Conservation (phyloP, 805 yeast genomes). For the Ogataea nitratoaversa region DNA sequence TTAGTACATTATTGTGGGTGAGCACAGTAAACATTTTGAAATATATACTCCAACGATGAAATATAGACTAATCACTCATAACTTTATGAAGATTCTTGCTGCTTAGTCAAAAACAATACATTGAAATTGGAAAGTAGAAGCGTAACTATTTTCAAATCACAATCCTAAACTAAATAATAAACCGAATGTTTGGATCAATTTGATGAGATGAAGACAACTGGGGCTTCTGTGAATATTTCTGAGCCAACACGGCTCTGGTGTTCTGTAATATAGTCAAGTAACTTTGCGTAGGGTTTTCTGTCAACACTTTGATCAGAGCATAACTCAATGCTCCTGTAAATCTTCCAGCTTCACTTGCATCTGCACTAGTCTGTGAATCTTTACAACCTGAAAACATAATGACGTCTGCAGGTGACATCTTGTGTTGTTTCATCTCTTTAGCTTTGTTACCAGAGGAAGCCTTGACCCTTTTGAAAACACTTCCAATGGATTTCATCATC, state of each 20-base stretch:
- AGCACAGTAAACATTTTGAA: too few species aligned
- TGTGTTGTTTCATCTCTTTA: conserved; percentile 47
- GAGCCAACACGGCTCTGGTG: conserved; percentile 58
- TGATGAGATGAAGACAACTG: conserved; percentile 81
- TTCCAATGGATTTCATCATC: conserved; percentile 38
- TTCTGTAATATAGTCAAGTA: conserved; percentile 66
- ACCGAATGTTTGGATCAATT: conserved; percentile 50
- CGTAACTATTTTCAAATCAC: too few species aligned
- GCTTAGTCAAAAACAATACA: too few species aligned
- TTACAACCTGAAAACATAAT: conserved; percentile 77
- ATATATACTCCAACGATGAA: too few species aligned
- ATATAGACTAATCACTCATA: too few species aligned
- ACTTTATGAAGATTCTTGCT: too few species aligned
- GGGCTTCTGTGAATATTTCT: conserved; percentile 76
- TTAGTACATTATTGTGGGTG: too few species aligned
- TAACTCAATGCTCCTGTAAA: conserved; percentile 85
- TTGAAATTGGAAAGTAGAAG: too few species aligned
- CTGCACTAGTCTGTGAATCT: conserved; percentile 82
- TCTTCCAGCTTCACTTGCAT: conserved; percentile 65
- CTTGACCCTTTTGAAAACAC: conserved; percentile 28
- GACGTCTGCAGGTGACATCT: conserved; percentile 74
- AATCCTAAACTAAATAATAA: conserved; percentile 31
- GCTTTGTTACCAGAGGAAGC: conserved; percentile 28
- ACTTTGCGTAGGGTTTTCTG: conserved; percentile 58
- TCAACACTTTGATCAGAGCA: conserved; percentile 65